phyloP scores from a whole-genome alignment of 2,329 filamentous ascomycete genomes.

The Knufia fluminis region DNA sequence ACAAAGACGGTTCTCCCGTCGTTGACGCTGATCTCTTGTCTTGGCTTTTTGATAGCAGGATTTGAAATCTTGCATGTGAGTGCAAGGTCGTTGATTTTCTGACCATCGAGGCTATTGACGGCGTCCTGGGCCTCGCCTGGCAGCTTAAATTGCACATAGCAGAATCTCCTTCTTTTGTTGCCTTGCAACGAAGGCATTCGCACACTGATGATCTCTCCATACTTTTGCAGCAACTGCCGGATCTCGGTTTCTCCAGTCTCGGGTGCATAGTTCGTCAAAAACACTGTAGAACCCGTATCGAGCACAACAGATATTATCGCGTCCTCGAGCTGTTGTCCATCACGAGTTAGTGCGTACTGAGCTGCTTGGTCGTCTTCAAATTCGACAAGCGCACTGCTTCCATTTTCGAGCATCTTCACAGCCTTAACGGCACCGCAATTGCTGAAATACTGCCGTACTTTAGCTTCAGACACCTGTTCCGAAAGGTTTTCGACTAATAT shows the following conservation, averaged over 20 bases:
- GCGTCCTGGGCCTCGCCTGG: constrained; percentile 53
- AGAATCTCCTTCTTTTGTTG: constrained; percentile 83
- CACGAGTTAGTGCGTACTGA: constrained; percentile 66
- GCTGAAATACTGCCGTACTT: constrained; percentile 80
- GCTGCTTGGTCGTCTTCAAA: constrained; percentile 76
- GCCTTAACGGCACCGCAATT: constrained; percentile 79
- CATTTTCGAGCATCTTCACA: constrained; percentile 59
- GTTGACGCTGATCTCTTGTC: constrained; percentile 57
- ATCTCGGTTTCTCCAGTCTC: constrained; percentile 42
- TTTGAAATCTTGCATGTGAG: constrained; percentile 77
- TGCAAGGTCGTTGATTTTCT: constrained; percentile 55
- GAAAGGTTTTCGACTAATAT: constrained; percentile 75
- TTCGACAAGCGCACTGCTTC: constrained; percentile 69
- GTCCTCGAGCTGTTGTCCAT: constrained; percentile 69
- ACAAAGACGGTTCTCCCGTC: constrained; percentile 83
- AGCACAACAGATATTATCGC: constrained; percentile 63
- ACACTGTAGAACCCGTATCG: constrained; percentile 72
- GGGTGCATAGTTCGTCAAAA: constrained; percentile 78
- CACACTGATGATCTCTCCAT: constrained; percentile 74
- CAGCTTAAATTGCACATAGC: constrained; percentile 82
- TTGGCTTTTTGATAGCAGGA: constrained; percentile 65
- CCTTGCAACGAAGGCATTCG: constrained; percentile 86
- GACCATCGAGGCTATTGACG: constrained; percentile 63
- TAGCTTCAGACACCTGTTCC: constrained; percentile 56
- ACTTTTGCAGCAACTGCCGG: constrained; percentile 50